Evolutionary conservation across 2,329 filamentous ascomycete species (phyloP).

Genomic region (Ophiobolus disseminans): DNA sequence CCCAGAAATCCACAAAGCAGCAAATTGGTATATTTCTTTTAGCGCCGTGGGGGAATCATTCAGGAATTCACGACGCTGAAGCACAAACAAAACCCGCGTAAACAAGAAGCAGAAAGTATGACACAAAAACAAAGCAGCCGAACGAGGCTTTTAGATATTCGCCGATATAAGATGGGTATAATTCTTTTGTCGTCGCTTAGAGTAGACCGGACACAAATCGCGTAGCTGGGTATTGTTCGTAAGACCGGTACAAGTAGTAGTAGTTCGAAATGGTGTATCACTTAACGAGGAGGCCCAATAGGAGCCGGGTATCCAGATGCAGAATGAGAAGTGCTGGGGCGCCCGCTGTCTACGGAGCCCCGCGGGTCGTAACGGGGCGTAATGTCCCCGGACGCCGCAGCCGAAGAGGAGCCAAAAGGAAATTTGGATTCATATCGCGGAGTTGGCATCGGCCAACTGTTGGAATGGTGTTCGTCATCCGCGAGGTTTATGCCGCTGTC

Average conservation of each 20-base stretch:
- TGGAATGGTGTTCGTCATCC: slow-evolving; percentile 71
- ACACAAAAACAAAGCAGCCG: slow-evolving; percentile 36
- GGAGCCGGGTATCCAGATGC: slow-evolving; percentile 96
- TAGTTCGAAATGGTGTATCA: slow-evolving; percentile 47
- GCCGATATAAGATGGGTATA: slow-evolving; percentile 48
- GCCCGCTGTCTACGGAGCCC: slow-evolving; percentile 87
- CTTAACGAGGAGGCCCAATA: slow-evolving; percentile 88
- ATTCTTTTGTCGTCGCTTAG: slow-evolving; percentile 50
- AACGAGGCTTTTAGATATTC: slow-evolving; percentile 44
- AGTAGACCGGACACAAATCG: slow-evolving; percentile 33
- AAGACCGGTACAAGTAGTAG: slow-evolving; percentile 44
- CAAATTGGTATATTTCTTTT: slow-evolving; percentile 54
- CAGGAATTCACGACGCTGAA: slow-evolving; percentile 31
- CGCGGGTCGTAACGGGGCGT: slow-evolving; percentile 84
- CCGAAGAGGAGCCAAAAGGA: slow-evolving; percentile 62
- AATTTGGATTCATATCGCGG: slow-evolving; percentile 65
- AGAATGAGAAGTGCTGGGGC: slow-evolving; percentile 94
- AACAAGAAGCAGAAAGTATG: slow-evolving; percentile 25
- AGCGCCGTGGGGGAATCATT: slow-evolving; percentile 50
- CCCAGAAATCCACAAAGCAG: slow-evolving; percentile 36
- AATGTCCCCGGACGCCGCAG: slow-evolving; percentile 71
- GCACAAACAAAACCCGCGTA: slow-evolving; percentile 20
- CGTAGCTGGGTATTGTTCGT: slow-evolving; percentile 47
- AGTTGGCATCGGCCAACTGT: slow-evolving; percentile 49
- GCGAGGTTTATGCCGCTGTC: slow-evolving; percentile 94